Percentiles rank a stretch among this genome's conserved stretches.
Evolutionary conservation across 1,284 basidiomycete species (phyloP).

Genomic region (Inonotus hispidus): DNA sequence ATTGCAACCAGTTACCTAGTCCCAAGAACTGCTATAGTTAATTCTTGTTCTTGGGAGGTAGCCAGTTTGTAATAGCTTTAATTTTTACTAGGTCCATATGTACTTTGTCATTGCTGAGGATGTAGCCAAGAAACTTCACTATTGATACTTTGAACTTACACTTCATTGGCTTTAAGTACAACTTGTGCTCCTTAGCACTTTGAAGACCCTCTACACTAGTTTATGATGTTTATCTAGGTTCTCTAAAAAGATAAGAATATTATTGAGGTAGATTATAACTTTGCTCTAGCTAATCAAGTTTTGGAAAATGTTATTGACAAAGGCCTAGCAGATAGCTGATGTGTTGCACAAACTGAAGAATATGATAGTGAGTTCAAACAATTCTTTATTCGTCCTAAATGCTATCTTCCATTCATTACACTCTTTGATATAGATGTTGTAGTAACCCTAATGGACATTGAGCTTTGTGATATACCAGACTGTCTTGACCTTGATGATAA

Average conservation of each 20-base stretch:
- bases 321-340: not conserved
- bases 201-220: not conserved
- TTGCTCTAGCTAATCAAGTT: not conserved
- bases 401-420: not conserved
- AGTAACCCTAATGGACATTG: constrained; percentile 31
- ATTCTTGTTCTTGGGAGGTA: constrained; percentile 16
- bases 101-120: not conserved
- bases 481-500: no score
- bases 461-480: constrained; percentile 31
- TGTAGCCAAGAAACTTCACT: not conserved
- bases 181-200: not conserved
- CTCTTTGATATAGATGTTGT: constrained; percentile 15
- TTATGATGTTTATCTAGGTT: not conserved
- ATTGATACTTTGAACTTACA: not conserved
- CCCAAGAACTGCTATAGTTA: constrained; percentile 22
- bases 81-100: constrained; percentile 21
- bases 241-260: not conserved
- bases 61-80: constrained; percentile 22
- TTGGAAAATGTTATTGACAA: no score
- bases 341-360: not conserved
- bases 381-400: not conserved
- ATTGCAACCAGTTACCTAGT: no score
- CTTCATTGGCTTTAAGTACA: not conserved
- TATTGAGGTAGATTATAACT: not conserved
- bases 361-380: not conserved